phyloP scores from a whole-genome alignment of 805 yeast genomes.

The Starmerella geochares region DNA sequence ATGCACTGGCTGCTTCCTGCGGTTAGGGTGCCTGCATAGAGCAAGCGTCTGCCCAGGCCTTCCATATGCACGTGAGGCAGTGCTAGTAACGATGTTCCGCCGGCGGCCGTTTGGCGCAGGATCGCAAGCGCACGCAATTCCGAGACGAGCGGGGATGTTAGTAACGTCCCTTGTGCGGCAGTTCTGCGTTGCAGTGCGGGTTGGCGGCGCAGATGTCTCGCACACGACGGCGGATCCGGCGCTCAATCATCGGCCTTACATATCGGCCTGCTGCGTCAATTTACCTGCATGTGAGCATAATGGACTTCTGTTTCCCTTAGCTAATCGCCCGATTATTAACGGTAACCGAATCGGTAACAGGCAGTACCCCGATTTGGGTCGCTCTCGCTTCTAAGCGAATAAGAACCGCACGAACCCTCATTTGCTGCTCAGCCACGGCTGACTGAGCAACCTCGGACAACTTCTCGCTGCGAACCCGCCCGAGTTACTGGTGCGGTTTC shows the following conservation, averaged over 20 bases:
- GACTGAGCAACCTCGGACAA: neutral
- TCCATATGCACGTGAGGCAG: conserved; percentile 1
- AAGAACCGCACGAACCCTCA: neutral
- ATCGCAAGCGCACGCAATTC: no score
- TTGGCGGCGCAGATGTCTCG: neutral
- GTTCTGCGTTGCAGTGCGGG: no score
- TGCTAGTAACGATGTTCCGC: no score
- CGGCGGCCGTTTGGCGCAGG: no score
- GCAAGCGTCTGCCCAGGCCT: conserved; percentile 1
- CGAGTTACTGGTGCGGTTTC: neutral
- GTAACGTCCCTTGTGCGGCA: no score
- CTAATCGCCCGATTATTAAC: neutral
- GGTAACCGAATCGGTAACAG: conserved; percentile 3
- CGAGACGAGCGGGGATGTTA: no score
- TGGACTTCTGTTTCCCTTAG: neutral
- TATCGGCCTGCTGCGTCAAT: neutral
- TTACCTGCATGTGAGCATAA: neutral
- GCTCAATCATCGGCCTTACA: neutral
- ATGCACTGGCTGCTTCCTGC: neutral
- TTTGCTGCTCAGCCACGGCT: conserved; percentile 4
- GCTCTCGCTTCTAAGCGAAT: conserved; percentile 8
- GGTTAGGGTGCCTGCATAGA: conserved; percentile 7
- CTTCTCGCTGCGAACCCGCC: neutral
- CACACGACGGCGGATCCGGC: no score
- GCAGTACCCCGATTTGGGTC: conserved; percentile 4